phyloP scores from a whole-genome alignment of 2,329 filamentous ascomycete species.

The Geosmithia flava region DNA sequence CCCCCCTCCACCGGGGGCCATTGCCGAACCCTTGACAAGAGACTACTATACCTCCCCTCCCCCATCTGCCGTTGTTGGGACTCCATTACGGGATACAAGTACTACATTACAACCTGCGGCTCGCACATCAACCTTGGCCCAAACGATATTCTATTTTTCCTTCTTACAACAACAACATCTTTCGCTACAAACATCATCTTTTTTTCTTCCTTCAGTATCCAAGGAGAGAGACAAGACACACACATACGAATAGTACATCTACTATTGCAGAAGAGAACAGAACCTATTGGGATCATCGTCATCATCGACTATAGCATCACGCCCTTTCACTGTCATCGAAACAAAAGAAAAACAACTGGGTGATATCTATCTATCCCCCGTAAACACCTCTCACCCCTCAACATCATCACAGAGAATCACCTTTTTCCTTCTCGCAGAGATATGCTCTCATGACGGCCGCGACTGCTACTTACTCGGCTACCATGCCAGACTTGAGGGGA shows the following conservation, averaged over 20 bases:
- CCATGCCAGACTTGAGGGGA: constrained; percentile 51
- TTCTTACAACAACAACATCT: no score
- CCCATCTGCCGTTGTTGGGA: constrained; percentile 28
- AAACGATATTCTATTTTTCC: neutral
- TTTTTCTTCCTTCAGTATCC: no score
- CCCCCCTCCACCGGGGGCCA: constrained; percentile 15
- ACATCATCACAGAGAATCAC: no score
- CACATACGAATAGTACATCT: no score
- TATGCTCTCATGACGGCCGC: constrained; percentile 47
- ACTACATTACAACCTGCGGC: constrained; percentile 34
- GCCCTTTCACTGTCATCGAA: no score
- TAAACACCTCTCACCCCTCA: no score
- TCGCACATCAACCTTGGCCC: constrained; percentile 3
- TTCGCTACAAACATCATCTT: neutral
- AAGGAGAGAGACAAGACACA: no score
- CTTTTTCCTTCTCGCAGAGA: constrained; percentile 10
- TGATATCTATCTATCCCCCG: no score
- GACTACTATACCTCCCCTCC: constrained; percentile 35
- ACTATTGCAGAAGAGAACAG: no score
- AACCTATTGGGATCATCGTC: no score
- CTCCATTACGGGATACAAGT: constrained; percentile 29
- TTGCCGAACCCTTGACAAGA: constrained; percentile 35
- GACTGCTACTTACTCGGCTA: constrained; percentile 45
- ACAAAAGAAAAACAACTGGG: no score
- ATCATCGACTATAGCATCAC: no score